Evolutionary conservation across 140 eudicot genomes (phyloP).

Genomic region (Oenanthe javanica): DNA sequence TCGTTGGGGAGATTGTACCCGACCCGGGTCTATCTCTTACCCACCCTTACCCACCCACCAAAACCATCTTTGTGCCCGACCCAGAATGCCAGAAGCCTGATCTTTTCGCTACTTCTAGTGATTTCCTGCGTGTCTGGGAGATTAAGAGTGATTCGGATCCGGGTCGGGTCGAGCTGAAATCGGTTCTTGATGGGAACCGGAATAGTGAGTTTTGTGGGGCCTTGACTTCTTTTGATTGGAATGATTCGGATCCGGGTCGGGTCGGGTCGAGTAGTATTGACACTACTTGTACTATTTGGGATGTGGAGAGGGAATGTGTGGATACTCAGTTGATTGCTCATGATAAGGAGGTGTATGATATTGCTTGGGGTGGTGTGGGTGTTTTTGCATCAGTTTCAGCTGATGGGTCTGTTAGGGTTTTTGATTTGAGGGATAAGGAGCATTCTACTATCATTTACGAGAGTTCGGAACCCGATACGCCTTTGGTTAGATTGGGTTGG

Average conservation of each 20-base stretch:
- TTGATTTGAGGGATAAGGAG: conserved; percentile 9
- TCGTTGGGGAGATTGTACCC: background rate
- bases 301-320: conserved; percentile 1
- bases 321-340: conserved; percentile 9
- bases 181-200: background rate
- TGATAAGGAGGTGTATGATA: conserved; percentile 13
- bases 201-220: conserved; percentile 4
- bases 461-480: conserved; percentile 3
- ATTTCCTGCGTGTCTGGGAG: background rate
- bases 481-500: conserved; percentile 10
- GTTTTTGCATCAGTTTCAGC: conserved; percentile 14
- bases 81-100: conserved; percentile 8
- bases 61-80: conserved; percentile 3
- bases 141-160: background rate
- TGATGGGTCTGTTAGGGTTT: conserved; percentile 10
- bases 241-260: conserved; percentile 3
- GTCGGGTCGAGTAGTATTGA: conserved; percentile 8
- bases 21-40: background rate
- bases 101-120: conserved; percentile 10
- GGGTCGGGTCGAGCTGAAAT: conserved; percentile 1
- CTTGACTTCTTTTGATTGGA: conserved; percentile 11
- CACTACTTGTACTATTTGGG: conserved; percentile 9
- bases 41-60: conserved; percentile 12
- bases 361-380: conserved; percentile 9
- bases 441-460: conserved; percentile 6